Base-by-base conservation (phyloP, 768 basidiomycete species). In the Calocybe gangraenosa region DNA sequence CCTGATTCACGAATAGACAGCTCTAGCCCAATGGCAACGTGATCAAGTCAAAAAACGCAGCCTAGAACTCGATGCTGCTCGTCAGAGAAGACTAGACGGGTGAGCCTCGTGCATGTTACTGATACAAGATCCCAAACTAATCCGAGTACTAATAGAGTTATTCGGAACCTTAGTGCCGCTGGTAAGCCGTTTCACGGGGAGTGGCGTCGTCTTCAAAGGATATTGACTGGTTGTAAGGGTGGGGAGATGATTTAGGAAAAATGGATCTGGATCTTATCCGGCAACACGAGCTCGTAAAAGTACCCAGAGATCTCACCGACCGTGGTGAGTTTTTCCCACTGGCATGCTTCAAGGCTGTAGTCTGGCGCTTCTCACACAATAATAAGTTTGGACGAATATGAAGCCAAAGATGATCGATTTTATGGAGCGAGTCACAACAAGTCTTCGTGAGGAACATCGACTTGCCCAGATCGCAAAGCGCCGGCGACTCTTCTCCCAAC, bases 351-450 rank as follows among this genome's bases (percentile, higher is more conserved):
- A 40, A 14, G 9, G 13, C 15, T 38, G 17, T 13, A 9, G 17
- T 15, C 30, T 49, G 9, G 43, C 18, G 10, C 19, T 40, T 14
- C 25, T n/a, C n/a, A n/a, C n/a, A n/a, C n/a, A n/a, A n/a, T n/a
- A n/a, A 20, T 9, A 23, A 70, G 69, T 66, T 38, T 71, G 69
- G 69, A 47, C 52, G 31, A 72, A 67, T 36, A 71, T 71, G 33
- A 58, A 56, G 45, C 23, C 2, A 7, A 58, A 60, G 18, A 54
- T 71, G 51, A 50, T 66, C 48, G 44, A 40, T 8, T 67, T 65
- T 44, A 71, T 71, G 70, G 44, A 60, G 15, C 56, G 52, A 22
- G 64, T 68, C 54, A 63, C 53, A 47, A 35, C 47, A 14, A 49
- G 38, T 25, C 53, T 51, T 37, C 45, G 50, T 8, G 47, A 52